These are phyloP conservation scores for Ilyonectria mors-panacis DNA, from an alignment of 2,329 filamentous ascomycete species.

Conservation along the genomic window DNA sequence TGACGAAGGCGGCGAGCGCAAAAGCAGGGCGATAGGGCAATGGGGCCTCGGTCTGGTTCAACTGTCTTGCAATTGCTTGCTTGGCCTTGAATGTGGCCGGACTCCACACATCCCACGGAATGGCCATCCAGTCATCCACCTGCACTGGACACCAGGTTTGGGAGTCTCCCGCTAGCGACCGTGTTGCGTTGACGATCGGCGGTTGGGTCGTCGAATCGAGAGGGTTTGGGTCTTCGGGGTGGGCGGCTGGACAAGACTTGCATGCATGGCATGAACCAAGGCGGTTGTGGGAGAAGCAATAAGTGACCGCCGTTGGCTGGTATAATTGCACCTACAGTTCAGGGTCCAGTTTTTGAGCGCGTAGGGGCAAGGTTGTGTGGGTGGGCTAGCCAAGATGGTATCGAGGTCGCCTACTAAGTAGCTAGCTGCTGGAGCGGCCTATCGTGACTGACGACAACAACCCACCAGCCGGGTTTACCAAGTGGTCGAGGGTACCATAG, in stretches of 20 bases:
- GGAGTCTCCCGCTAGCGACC: constrained; percentile 13
- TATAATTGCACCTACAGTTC: neutral
- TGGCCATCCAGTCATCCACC: constrained; percentile 1
- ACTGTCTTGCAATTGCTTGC: neutral
- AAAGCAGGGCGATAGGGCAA: neutral
- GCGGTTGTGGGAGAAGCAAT: constrained; percentile 21
- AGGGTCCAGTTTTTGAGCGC: neutral
- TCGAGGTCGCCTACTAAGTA: neutral
- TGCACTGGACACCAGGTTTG: neutral
- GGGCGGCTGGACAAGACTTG: constrained; percentile 14
- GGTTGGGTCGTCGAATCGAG: constrained; percentile 21
- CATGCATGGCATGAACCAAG: constrained; percentile 16
- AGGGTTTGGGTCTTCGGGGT: neutral
- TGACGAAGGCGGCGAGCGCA: constrained; percentile 6
- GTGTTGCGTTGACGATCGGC: constrained; percentile 20
- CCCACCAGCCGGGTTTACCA: neutral
- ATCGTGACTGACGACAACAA: neutral
- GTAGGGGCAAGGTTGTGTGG: neutral
- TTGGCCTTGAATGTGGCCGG: neutral
- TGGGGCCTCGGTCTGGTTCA: neutral
- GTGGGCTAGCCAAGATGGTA: neutral
- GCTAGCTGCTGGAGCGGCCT: neutral
- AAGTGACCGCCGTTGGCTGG: constrained; percentile 15
- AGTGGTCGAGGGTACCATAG: constrained; percentile 18
- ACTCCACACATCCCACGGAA: neutral